Evolutionary conservation across 2,329 filamentous ascomycete genomes (phyloP), one percentile per base, ranked within the genome.

Genomic region (Sporothrix brasiliensis): DNA sequence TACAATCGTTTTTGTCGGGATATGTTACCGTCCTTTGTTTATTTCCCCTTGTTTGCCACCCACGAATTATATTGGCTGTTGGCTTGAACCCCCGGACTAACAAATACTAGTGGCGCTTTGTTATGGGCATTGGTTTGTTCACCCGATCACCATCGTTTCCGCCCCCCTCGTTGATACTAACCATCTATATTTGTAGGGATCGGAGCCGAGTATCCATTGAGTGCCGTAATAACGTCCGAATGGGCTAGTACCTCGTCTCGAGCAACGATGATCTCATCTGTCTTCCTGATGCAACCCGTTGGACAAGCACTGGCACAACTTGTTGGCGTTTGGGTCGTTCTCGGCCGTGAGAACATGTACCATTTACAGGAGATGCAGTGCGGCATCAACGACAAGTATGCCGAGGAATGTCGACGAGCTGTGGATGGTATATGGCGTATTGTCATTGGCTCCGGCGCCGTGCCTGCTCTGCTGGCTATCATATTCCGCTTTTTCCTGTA

Each of bases 231-330:
- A 47, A 89, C 88, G 0, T 86, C 89, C 0, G 89, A 91, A 81
- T 91, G 84, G 81, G 81, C 85, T 5, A 86, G 84, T 68, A 90
- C 87, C 0, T 85, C 84, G 63, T 88, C 88, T n/a, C 82, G 89
- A 65, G 86, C 86, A n/a, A 86, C 84, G 24, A 91, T 91, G 89
- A 81, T 91, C 73, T 87, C 89, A 6, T 85, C 84, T 3, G 88
- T 91, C 44, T 91, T 91, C 76, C 83, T 90, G 74, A 90, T 90
- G 86, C 89, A 91, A 74, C 88, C 89, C 0, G 79, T 91, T 10
- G 89, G 89, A 6, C 89, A 91, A 75, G 85, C 90, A 1, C 81
- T 89, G 1, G 88, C 88, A 16, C 88, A 89, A 72, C 78, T 89
- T 5, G 86, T 90, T 13, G 86, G 87, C 4, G 78, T 90, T 4